Evolutionary conservation across 2,329 filamentous ascomycete genomes (phyloP).

Genomic region (Monilinia fructicola): DNA sequence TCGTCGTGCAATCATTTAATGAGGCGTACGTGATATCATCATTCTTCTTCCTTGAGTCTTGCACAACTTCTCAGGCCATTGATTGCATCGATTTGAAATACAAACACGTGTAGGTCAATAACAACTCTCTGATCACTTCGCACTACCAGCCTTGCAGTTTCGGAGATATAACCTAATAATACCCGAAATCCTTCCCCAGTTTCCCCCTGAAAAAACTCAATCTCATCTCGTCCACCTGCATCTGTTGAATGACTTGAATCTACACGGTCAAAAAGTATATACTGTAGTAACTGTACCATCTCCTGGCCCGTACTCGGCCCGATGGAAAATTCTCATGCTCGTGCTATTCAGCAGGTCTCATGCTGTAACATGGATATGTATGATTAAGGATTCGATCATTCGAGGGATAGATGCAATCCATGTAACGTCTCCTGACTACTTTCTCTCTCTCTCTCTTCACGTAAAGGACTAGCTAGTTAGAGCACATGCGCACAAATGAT

Average conservation of each 20-base stretch:
- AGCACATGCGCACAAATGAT: constrained; percentile 5
- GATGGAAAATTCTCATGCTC: background rate
- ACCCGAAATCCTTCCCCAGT: constrained; percentile 15
- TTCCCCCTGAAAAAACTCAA: constrained; percentile 13
- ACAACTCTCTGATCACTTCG: background rate
- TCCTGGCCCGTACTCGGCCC: constrained; percentile 15
- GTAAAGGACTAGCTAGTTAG: background rate
- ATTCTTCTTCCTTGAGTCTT: background rate
- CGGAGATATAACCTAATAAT: constrained; percentile 19
- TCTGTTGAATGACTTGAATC: background rate
- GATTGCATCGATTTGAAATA: background rate
- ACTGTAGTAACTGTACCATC: background rate
- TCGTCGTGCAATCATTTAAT: background rate
- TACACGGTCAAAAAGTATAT: background rate
- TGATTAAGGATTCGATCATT: background rate
- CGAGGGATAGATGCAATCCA: background rate
- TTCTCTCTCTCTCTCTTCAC: background rate
- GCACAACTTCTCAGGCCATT: background rate
- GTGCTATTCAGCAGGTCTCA: background rate
- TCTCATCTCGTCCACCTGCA: constrained; percentile 9
- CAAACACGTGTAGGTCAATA: background rate
- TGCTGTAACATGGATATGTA: background rate
- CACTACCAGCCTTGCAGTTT: constrained; percentile 2
- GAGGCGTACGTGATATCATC: background rate
- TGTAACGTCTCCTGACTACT: background rate